A percentile compares a stretch with the other conserved stretches of the same genome.
Conservation (phyloP, 2,329 filamentous ascomycete genomes). For the Colletotrichum costaricense region DNA sequence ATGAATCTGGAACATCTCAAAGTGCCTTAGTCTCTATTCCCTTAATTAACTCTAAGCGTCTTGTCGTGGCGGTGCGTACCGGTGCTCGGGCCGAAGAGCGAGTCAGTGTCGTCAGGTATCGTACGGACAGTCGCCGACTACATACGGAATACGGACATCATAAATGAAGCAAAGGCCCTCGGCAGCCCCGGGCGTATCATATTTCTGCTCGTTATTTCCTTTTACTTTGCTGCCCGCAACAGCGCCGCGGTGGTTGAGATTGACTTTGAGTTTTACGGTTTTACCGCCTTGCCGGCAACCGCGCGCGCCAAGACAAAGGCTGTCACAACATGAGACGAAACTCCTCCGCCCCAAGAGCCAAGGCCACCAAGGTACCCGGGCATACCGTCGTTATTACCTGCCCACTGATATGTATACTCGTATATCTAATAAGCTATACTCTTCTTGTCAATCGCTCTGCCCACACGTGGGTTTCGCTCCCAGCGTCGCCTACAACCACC, state of each 20-base stretch:
- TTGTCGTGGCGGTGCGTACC: background rate
- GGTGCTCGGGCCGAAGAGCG: background rate
- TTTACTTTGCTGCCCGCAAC: background rate
- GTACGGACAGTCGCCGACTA: background rate
- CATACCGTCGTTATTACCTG: background rate
- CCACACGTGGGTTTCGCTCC: background rate
- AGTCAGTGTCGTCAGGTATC: background rate
- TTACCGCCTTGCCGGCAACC: background rate
- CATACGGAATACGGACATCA: background rate
- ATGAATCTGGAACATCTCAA: background rate
- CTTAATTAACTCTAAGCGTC: background rate
- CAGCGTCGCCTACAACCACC: background rate
- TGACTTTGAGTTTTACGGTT: too few species aligned
- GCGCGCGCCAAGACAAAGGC: background rate
- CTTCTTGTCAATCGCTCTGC: background rate
- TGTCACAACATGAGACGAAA: background rate
- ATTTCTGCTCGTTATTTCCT: background rate
- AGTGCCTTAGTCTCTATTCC: background rate
- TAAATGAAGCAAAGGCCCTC: background rate
- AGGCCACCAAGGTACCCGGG: background rate
- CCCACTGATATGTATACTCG: background rate
- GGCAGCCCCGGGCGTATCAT: too few species aligned
- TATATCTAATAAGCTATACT: background rate
- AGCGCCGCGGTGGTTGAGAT: too few species aligned
- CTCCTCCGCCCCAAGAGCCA: background rate